A percentile compares a stretch with the other conserved stretches of the same genome.
phyloP scores from a whole-genome alignment of 176 grass and related monocot species.

The Oryza australiensis region DNA sequence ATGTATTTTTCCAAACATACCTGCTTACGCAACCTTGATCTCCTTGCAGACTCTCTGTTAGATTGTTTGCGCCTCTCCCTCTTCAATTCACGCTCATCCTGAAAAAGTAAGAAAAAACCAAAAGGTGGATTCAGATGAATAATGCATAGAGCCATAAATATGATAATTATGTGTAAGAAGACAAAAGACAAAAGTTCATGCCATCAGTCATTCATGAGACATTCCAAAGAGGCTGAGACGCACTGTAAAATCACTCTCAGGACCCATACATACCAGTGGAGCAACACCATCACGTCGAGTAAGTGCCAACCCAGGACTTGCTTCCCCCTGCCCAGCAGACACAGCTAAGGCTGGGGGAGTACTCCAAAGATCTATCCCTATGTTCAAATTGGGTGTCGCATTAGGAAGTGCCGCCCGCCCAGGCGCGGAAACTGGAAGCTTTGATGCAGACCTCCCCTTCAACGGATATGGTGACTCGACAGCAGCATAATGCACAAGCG shows the following conservation, averaged over 20 bases:
- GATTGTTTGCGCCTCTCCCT: conserved; percentile 93
- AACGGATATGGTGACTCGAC: conserved; percentile 46
- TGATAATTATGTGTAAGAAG: conserved; percentile 4
- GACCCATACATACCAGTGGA: conserved; percentile 44
- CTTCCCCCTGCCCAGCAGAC: conserved; percentile 48
- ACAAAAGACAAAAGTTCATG: background rate
- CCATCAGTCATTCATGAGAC: background rate
- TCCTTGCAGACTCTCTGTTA: conserved; percentile 90
- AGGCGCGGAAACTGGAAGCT: conserved; percentile 95
- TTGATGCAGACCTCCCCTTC: conserved; percentile 69
- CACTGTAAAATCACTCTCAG: conserved; percentile 1
- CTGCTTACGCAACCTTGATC: conserved; percentile 95
- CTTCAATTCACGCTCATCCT: conserved; percentile 89
- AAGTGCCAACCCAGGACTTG: conserved; percentile 33
- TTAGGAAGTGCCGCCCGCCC: conserved; percentile 66
- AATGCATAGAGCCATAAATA: background rate
- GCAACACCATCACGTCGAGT: conserved; percentile 28
- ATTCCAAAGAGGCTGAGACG: background rate
- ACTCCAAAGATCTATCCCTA: conserved; percentile 88
- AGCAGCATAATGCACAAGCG: conserved; percentile 36
- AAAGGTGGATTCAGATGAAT: background rate
- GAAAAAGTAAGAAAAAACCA: conserved; percentile 37
- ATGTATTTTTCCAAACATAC: conserved; percentile 41
- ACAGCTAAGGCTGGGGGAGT: conserved; percentile 59
- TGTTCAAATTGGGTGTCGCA: conserved; percentile 66